Conservation (phyloP, 192 early-diverging fungal species). For the Podila verticillata region DNA sequence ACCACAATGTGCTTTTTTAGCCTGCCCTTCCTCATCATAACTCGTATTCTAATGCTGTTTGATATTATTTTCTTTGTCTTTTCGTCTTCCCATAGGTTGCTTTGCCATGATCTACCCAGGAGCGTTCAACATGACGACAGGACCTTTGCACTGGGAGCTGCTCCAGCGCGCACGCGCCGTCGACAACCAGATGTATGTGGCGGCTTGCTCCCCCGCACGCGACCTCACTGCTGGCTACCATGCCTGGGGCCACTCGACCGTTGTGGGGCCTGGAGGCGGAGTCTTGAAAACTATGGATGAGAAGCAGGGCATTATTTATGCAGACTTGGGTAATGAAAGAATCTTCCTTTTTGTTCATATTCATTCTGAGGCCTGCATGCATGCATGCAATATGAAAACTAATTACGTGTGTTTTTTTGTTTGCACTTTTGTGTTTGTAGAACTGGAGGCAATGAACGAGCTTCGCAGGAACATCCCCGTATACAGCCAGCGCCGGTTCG, state of each 20-base stretch:
- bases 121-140: conserved; percentile 96
- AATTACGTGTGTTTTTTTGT: background rate
- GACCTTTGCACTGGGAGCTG: conserved; percentile 94
- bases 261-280: conserved; percentile 78
- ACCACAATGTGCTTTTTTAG: too few species aligned
- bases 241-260: conserved; percentile 94
- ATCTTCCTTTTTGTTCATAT: background rate
- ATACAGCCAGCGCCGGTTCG: conserved; percentile 84
- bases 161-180: conserved; percentile 73
- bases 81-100: conserved; percentile 58
- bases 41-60: background rate
- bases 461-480: conserved; percentile 82
- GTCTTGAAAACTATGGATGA: conserved; percentile 69
- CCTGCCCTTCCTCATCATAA: background rate
- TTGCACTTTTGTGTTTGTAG: conserved; percentile 34
- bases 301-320: conserved; percentile 83
- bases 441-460: conserved; percentile 66
- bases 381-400: background rate
- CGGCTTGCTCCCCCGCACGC: conserved; percentile 96
- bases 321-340: conserved; percentile 65
- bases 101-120: conserved; percentile 97
- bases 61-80: background rate
- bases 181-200: conserved; percentile 96
- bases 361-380: background rate
- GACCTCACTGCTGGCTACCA: conserved; percentile 78